Evolutionary conservation across 495 filamentous ascomycete genomes (phyloP).

Genomic region (Penicillium subrubescens): DNA sequence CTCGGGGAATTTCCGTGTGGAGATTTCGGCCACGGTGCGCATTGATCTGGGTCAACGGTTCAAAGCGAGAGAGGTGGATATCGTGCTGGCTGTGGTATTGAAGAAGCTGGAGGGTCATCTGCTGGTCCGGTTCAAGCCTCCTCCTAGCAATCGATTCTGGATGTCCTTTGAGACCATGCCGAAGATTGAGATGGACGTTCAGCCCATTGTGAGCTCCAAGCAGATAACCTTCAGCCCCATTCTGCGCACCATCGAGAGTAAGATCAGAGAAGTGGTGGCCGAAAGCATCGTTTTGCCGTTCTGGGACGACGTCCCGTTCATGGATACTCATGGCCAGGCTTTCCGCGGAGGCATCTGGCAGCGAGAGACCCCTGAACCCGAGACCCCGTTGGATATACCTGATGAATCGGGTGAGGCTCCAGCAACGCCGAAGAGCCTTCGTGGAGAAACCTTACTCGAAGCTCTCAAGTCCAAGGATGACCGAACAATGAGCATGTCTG

Average conservation of each 20-base stretch:
- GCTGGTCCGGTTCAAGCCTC: slow-evolving; percentile 86
- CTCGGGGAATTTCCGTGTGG: slow-evolving; percentile 82
- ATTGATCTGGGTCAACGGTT: slow-evolving; percentile 88
- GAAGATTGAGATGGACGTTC: slow-evolving; percentile 86
- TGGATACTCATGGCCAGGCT: slow-evolving; percentile 69
- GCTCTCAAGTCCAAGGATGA: slow-evolving; percentile 48
- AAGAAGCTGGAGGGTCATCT: slow-evolving; percentile 85
- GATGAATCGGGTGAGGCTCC: slow-evolving; percentile 59
- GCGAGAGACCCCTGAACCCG: slow-evolving; percentile 54
- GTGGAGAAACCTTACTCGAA: slow-evolving; percentile 33
- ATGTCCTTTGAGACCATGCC: slow-evolving; percentile 90
- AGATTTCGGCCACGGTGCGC: slow-evolving; percentile 85
- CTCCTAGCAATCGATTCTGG: slow-evolving; percentile 94
- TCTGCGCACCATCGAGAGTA: slow-evolving; percentile 87
- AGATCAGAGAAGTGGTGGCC: slow-evolving; percentile 88
- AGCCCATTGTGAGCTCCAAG: slow-evolving; percentile 91
- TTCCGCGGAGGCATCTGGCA: slow-evolving; percentile 92
- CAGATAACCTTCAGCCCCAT: slow-evolving; percentile 95
- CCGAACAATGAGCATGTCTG: slow-evolving; percentile 63
- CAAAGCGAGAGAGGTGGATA: slow-evolving; percentile 84
- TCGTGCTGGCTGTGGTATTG: slow-evolving; percentile 83
- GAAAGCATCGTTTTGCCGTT: slow-evolving; percentile 93
- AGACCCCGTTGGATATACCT: slow-evolving; percentile 53
- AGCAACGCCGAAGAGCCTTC: slow-evolving; percentile 38
- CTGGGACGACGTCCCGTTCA: slow-evolving; percentile 94